A percentile compares a stretch with the other conserved stretches of the same genome.
Evolutionary conservation across 306 rosid genomes (phyloP).

Genomic region (Cercis canadensis): DNA sequence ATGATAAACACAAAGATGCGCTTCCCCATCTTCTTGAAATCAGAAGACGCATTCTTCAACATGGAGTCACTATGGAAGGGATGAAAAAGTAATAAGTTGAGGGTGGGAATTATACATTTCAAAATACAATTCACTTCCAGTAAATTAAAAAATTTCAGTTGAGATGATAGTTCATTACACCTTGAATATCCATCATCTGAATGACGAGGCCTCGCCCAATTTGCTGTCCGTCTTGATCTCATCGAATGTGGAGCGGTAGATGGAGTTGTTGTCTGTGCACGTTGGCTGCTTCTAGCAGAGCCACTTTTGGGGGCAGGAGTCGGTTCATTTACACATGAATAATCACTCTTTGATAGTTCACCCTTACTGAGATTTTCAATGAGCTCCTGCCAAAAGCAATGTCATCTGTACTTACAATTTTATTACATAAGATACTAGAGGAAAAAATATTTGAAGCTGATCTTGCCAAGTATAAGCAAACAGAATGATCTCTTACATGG

Average conservation of each 20-base stretch:
- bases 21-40: conserved; percentile 81
- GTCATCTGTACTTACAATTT: conserved; percentile 6
- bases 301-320: conserved; percentile 25
- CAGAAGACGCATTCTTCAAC: conserved; percentile 56
- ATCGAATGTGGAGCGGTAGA: conserved; percentile 65
- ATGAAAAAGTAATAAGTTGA: conserved; percentile 26
- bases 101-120: conserved; percentile 1
- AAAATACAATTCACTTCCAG: conserved; percentile 7
- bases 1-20: conserved; percentile 82
- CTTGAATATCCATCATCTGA: conserved; percentile 93
- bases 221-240: conserved; percentile 90
- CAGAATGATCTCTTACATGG: conserved; percentile 9
- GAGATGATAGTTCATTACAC: conserved; percentile 43
- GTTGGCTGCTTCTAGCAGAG: conserved; percentile 40
- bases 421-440: conserved; percentile 12
- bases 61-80: conserved; percentile 65
- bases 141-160: conserved; percentile 1
- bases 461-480: conserved; percentile 15
- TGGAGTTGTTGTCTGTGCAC: conserved; percentile 42
- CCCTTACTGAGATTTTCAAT: conserved; percentile 73
- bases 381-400: conserved; percentile 64
- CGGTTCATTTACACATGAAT: conserved; percentile 74
- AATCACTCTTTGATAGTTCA: conserved; percentile 67
- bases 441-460: background rate
- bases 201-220: conserved; percentile 69